Base-by-base conservation (phyloP, 176 grass and related monocot species). In the Oryza officinalis region DNA sequence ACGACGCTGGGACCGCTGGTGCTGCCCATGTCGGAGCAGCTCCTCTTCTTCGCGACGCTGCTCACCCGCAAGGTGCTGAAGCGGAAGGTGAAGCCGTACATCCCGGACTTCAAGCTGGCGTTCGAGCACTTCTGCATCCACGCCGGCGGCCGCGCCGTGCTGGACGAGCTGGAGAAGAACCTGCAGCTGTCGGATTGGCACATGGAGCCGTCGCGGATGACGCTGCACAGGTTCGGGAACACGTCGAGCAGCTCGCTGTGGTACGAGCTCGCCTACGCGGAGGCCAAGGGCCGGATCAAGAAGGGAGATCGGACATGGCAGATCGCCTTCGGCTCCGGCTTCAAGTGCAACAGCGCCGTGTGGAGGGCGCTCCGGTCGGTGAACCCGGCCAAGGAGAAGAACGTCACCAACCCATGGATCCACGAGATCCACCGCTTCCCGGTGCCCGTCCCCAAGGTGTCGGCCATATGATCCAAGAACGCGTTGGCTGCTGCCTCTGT, bases 121-220 rank as follows among this genome's bases (percentile, higher is more conserved):
- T 88, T 93, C 76, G 91, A 93, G 69, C 91, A 93, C 88, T 88
- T 93, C 75, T 93, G 91, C 86, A 90, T 93, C 79, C 91, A 93
- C 74, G 91, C 91, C 3, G 92, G 92, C 0, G 91, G 91, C 0
- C 27, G 88, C 0, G 88, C 82, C 0, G 91, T 93, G 77, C 85
- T 93, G 52, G 91, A 93, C 74, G 70, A 88, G 88, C 27, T 93
- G 69, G 91, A 93, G 88, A 83, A 72, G 69, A 86, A 83, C 74
- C 77, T 93, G 52, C 69, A 59, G 73, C 81, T 93, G 41, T 47
- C 82, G 8, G 81, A 90, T 25, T 85, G 88, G 91, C 91, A 93
- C 85, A 90, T 93, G 85, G 91, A 93, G 85, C 88, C 91, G 73
- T 93, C 91, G 13, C 37, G 91, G 81, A 93, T 93, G 91, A 90